Conservation (phyloP, 495 filamentous ascomycete genomes). For the Aspergillus nidulans region DNA sequence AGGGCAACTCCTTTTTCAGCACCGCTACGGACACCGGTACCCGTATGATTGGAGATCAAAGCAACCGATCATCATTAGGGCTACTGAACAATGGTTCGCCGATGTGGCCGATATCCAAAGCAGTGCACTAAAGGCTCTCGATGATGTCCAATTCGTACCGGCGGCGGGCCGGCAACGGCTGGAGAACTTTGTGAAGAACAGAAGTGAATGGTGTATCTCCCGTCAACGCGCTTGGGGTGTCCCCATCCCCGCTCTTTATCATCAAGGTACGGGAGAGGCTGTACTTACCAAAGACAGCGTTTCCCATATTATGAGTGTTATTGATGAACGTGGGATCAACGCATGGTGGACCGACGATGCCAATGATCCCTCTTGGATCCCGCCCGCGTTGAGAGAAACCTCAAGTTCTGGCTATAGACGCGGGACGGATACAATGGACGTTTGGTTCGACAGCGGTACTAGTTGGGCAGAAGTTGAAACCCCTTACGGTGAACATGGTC, state of each 20-base stretch:
- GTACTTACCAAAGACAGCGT: slow-evolving; percentile 75
- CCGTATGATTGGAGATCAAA: slow-evolving; percentile 98
- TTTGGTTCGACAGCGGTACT: slow-evolving; percentile 98
- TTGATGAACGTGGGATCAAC: slow-evolving; percentile 73
- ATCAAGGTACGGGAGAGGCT: slow-evolving; percentile 59
- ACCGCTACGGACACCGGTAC: slow-evolving; percentile 82
- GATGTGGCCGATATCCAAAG: slow-evolving; percentile 79
- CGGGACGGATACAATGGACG: slow-evolving; percentile 97
- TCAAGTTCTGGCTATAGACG: slow-evolving; percentile 51
- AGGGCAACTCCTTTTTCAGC: slow-evolving; percentile 56
- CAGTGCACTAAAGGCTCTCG: slow-evolving; percentile 60
- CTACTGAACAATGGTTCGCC: slow-evolving; percentile 97
- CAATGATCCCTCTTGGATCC: slow-evolving; percentile 71
- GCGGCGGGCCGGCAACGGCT: slow-evolving; percentile 65
- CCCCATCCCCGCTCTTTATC: slow-evolving; percentile 88
- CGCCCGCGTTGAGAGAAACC: slow-evolving; percentile 46
- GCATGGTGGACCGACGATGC: slow-evolving; percentile 87
- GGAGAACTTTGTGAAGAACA: slow-evolving; percentile 75
- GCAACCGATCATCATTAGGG: slow-evolving; percentile 80
- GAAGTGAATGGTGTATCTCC: slow-evolving; percentile 98
- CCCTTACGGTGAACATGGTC: slow-evolving; percentile 41
- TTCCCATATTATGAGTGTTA: slow-evolving; percentile 75
- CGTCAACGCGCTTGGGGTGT: slow-evolving; percentile 95
- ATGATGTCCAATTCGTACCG: slow-evolving; percentile 74
- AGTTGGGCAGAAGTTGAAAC: slow-evolving; percentile 70